These are phyloP conservation scores for Suaeda aralocaspica DNA, from an alignment of 148 eudicot genomes.

Conservation along the genomic window DNA sequence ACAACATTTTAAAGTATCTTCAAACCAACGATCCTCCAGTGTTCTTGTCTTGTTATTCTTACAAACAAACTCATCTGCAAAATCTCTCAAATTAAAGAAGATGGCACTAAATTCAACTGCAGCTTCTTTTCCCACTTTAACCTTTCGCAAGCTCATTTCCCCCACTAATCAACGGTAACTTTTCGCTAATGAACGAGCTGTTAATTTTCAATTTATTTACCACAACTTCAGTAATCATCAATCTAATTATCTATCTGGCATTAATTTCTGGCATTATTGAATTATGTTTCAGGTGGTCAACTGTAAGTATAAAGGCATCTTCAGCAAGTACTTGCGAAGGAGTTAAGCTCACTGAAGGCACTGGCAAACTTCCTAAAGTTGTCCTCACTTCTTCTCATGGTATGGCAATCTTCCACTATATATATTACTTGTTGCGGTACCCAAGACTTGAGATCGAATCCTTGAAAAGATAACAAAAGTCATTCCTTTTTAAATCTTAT, in stretches of 20 bases:
- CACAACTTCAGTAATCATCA: not conserved
- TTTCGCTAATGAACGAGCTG: not conserved
- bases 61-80: not conserved
- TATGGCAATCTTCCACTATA: conserved; percentile 35
- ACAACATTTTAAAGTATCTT: too few relatives aligned
- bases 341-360: conserved; percentile 51
- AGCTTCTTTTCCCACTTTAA: conserved; percentile 20
- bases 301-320: conserved; percentile 46
- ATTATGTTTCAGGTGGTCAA: conserved; percentile 21
- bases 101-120: conserved; percentile 32
- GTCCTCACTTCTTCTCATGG: conserved; percentile 67
- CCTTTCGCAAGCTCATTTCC: conserved; percentile 33
- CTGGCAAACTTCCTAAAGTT: conserved; percentile 78
- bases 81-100: not conserved
- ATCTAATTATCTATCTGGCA: not conserved
- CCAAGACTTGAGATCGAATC: too few relatives aligned
- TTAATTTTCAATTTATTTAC: not conserved
- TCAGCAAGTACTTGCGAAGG: conserved; percentile 41
- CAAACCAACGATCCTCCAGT: too few relatives aligned
- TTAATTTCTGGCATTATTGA: too few relatives aligned
- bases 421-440: too few relatives aligned
- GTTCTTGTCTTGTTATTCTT: too few relatives aligned
- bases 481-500: too few relatives aligned
- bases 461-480: too few relatives aligned
- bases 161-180: conserved; percentile 40